These are phyloP conservation scores for Lentinula aciculospora DNA, from an alignment of 768 basidiomycete species.

Conservation along the genomic window DNA sequence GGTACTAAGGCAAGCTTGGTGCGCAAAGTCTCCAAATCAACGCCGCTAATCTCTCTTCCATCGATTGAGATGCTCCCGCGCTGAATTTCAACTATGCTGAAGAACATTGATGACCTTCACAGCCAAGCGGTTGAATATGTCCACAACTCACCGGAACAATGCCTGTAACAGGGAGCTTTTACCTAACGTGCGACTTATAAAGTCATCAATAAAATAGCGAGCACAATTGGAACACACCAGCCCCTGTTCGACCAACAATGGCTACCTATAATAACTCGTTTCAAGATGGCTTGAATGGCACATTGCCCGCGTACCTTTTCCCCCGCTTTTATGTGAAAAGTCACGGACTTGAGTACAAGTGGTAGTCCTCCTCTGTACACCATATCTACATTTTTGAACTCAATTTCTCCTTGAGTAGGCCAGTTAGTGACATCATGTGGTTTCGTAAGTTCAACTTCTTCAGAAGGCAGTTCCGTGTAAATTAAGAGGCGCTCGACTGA, in stretches of 20 bases:
- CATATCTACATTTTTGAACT: conserved; percentile 51
- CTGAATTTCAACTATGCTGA: conserved; percentile 54
- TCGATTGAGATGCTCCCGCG: conserved; percentile 56
- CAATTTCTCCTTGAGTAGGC: conserved; percentile 47
- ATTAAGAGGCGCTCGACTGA: conserved; percentile 66
- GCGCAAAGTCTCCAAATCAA: conserved; percentile 53
- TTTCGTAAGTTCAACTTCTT: conserved; percentile 36
- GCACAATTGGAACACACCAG: conserved; percentile 26
- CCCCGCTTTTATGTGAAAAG: conserved; percentile 49
- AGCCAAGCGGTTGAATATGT: background rate
- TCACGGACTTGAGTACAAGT: conserved; percentile 55
- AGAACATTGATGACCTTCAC: background rate
- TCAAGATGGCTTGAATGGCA: background rate
- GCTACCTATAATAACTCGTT: conserved; percentile 7
- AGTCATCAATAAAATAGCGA: too few relatives aligned
- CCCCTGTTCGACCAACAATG: conserved; percentile 27
- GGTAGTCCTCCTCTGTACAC: conserved; percentile 61
- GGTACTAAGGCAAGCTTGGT: conserved; percentile 60
- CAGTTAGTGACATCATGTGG: conserved; percentile 43
- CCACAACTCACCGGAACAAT: conserved; percentile 37
- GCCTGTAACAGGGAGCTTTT: conserved; percentile 57
- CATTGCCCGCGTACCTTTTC: conserved; percentile 46
- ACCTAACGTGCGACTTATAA: conserved; percentile 28
- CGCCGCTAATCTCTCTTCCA: conserved; percentile 40
- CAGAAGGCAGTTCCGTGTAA: conserved; percentile 56